Base-by-base conservation (phyloP, 306 rosid species). In the Quercus ilex region DNA sequence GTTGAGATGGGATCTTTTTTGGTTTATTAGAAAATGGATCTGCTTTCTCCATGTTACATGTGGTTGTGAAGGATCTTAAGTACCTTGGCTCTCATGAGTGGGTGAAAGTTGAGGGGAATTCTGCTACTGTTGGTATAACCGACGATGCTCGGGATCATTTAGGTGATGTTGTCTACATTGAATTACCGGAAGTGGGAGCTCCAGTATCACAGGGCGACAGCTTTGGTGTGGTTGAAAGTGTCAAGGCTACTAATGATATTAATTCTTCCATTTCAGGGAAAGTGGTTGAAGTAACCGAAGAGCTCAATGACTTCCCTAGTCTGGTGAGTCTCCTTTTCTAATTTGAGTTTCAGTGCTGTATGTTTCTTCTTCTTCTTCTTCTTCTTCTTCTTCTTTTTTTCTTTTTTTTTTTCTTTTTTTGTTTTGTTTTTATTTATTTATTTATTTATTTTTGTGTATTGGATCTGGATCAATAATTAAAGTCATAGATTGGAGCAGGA, bases 121-220 rank as follows among this genome's bases (percentile, higher is more conserved):
- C 92, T 19, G 98, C 96, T 52, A 90, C 91, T 19, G 76, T 95
- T 56, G 99, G 99, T 77, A 89, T 95, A 82, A 93, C 94, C 17
- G 97, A 95, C 77, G 98, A 95, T 79, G 97, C 99, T 51, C 98
- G 90, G 85, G 96, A 93, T 84, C 99, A 95, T 83, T 88, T 95
- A 74, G 97, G 98, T 19, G 98, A 95, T 86, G 99, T 91, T 82
- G 97, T 95, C 21, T 95, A 89, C 30, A 93, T 91, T 74, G 99
- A 95, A 86, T 28, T 93, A 87, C 99, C 96, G 1, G 99, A 95
- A 68, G 88, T 89, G 33, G 98, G 99, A 38, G 68, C 43, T 1
- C 20, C 86, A 8, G 91, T 91, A 43, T 80, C 78, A 51, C 93
- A 95, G 58, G 98, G 97, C 14, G 78, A 46, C 55, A 70, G 91